These are phyloP conservation scores for Candida ficus DNA, from an alignment of 805 yeast genomes.

Conservation along the genomic window DNA sequence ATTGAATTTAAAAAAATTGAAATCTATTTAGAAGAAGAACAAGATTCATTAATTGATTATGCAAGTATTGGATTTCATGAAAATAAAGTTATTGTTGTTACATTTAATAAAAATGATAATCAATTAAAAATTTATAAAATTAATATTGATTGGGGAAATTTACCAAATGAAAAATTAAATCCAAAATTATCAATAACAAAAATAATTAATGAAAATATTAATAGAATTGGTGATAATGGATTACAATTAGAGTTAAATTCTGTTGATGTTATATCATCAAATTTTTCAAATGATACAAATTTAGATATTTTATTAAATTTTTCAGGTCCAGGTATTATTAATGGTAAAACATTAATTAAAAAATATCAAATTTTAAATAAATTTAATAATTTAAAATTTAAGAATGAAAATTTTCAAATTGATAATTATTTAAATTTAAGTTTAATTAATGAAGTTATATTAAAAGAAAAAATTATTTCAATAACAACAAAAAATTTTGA, in stretches of 20 bases:
- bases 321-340: constrained; percentile 17
- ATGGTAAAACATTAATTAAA: constrained; percentile 17
- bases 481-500: constrained; percentile 35
- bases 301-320: constrained; percentile 44
- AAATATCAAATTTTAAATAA: constrained; percentile 22
- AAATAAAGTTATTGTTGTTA: constrained; percentile 39
- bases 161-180: constrained; percentile 31
- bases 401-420: constrained; percentile 14
- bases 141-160: constrained; percentile 50
- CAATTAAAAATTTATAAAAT: constrained; percentile 38
- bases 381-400: constrained; percentile 18
- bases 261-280: constrained; percentile 43
- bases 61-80: constrained; percentile 52
- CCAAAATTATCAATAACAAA: constrained; percentile 37
- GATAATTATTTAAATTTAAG: constrained; percentile 19
- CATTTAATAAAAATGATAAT: constrained; percentile 32
- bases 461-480: constrained; percentile 25
- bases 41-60: constrained; percentile 24
- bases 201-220: constrained; percentile 25
- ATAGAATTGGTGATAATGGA: constrained; percentile 22
- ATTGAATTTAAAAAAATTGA: constrained; percentile 47
- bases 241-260: constrained; percentile 27
- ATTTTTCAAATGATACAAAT: constrained; percentile 34
- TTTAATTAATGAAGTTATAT: constrained; percentile 18
- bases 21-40: constrained; percentile 26